phyloP scores from a whole-genome alignment of 2,329 filamentous ascomycete species.

The Aspergillus quadrilineatus region DNA sequence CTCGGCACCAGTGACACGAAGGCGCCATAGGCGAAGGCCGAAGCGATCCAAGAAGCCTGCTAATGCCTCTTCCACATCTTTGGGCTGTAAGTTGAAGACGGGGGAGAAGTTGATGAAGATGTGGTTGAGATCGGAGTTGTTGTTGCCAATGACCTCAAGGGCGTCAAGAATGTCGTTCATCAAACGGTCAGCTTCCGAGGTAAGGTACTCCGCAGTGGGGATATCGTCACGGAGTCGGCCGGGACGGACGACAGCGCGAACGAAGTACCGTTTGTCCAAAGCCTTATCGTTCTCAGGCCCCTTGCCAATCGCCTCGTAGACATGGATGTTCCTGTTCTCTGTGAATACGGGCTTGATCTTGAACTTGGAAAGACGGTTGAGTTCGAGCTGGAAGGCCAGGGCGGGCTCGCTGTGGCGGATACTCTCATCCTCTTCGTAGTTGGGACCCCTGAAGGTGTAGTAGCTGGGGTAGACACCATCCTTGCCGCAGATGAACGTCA shows the following conservation, averaged over 20 bases:
- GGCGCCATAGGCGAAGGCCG: constrained; percentile 88
- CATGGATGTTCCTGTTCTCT: constrained; percentile 98
- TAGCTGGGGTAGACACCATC: constrained; percentile 95
- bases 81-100: constrained; percentile 86
- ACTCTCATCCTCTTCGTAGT: constrained; percentile 85
- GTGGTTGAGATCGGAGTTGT: constrained; percentile 98
- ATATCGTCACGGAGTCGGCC: constrained; percentile 96
- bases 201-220: constrained; percentile 96
- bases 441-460: constrained; percentile 94
- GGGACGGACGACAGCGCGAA: constrained; percentile 89
- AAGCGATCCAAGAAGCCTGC: constrained; percentile 96
- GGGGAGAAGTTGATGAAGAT: constrained; percentile 99
- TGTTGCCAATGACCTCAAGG: constrained; percentile 97
- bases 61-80: constrained; percentile 88
- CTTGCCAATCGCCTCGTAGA: constrained; percentile 96
- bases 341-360: constrained; percentile 98
- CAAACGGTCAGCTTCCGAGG: constrained; percentile 91
- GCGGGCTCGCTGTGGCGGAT: constrained; percentile 97
- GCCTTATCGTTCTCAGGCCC: constrained; percentile 78
- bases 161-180: constrained; percentile 98
- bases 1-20: constrained; percentile 94
- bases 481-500: constrained; percentile 95
- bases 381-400: constrained; percentile 96
- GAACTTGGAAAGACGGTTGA: constrained; percentile 92
- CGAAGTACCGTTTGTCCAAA: constrained; percentile 86